These are phyloP conservation scores for Cyberlindnera subsufficiens DNA, from an alignment of 805 yeast genomes.

Conservation along the genomic window DNA sequence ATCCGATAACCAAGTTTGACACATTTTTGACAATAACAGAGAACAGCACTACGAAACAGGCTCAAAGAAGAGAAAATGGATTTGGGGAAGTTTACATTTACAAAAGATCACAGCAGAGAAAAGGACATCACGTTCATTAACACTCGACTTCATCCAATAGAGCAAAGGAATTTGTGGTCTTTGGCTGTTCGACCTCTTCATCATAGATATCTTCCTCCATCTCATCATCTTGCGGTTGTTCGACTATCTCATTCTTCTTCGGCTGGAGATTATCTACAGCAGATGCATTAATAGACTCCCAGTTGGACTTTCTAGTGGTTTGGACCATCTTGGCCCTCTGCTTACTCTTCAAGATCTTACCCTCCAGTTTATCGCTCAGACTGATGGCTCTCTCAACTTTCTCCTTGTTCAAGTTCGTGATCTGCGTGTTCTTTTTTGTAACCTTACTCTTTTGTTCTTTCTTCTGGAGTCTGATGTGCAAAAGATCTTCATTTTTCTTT, in stretches of 20 bases:
- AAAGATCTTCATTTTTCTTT: constrained; percentile 56
- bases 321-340: constrained; percentile 59
- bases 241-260: constrained; percentile 17
- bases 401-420: constrained; percentile 28
- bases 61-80: no score
- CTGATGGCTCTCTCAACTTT: constrained; percentile 45
- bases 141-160: constrained; percentile 28
- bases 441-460: constrained; percentile 21
- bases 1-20: no score
- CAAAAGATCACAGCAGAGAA: background rate
- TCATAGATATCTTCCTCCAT: constrained; percentile 22
- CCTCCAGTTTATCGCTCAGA: constrained; percentile 48
- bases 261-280: constrained; percentile 12
- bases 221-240: constrained; percentile 7
- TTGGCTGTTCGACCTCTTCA: constrained; percentile 8
- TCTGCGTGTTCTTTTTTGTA: constrained; percentile 25
- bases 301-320: constrained; percentile 57
- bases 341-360: constrained; percentile 60
- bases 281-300: constrained; percentile 61
- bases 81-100: no score
- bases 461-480: constrained; percentile 47
- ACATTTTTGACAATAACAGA: no score
- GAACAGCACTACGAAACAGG: no score
- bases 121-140: constrained; percentile 2
- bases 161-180: constrained; percentile 23